Conservation (phyloP, 2,329 filamentous ascomycete genomes). For the Talaromyces albobiverticillius region DNA sequence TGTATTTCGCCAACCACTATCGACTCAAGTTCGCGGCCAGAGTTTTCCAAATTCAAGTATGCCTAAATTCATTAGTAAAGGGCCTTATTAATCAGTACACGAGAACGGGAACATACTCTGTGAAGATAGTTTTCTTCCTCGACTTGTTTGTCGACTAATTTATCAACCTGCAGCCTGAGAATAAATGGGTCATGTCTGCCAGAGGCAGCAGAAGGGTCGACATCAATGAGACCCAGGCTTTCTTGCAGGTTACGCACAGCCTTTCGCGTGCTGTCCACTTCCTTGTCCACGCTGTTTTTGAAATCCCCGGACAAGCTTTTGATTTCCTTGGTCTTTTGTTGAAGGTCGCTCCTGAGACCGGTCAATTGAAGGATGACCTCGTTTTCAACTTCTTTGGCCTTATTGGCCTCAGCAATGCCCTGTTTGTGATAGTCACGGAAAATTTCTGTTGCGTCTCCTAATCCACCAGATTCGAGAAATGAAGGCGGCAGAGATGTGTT, state of each 20-base stretch:
- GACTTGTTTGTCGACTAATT: conserved; percentile 86
- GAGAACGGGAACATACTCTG: conserved; percentile 57
- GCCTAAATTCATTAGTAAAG: conserved; percentile 54
- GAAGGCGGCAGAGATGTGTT: conserved; percentile 71
- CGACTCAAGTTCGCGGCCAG: conserved; percentile 88
- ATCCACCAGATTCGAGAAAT: conserved; percentile 77
- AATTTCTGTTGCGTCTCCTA: conserved; percentile 81
- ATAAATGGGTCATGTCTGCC: conserved; percentile 93
- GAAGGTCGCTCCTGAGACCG: conserved; percentile 80
- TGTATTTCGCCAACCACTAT: conserved; percentile 98
- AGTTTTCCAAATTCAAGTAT: conserved; percentile 90
- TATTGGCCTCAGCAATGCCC: conserved; percentile 75
- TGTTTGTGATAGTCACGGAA: conserved; percentile 80
- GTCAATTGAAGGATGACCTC: conserved; percentile 87
- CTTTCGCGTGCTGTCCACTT: conserved; percentile 80
- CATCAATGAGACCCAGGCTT: conserved; percentile 72
- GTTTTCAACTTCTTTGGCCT: conserved; percentile 84
- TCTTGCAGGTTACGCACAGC: conserved; percentile 81
- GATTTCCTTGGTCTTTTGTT: conserved; percentile 98
- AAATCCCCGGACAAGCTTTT: conserved; percentile 91
- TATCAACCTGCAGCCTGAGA: conserved; percentile 78
- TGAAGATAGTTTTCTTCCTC: conserved; percentile 98
- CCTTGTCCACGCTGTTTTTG: conserved; percentile 93
- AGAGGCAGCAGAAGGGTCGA: conserved; percentile 69
- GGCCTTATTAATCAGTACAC: not conserved